Percentiles rank a stretch among this genome's conserved stretches.
phyloP scores from a whole-genome alignment of 441 rosid genomes.

The Croton setiger region DNA sequence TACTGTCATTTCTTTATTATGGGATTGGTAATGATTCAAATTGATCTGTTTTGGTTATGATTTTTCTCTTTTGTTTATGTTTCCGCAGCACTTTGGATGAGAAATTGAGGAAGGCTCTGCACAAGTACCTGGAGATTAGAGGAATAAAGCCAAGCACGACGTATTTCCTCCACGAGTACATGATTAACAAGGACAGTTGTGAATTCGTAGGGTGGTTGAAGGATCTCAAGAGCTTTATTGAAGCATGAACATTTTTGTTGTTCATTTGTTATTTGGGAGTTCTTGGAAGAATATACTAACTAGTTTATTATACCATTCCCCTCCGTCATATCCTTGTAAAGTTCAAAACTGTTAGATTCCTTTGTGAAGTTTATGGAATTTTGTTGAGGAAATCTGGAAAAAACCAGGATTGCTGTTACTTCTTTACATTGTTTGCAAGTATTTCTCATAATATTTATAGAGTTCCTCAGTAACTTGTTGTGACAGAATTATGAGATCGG shows the following conservation, averaged over 20 bases:
- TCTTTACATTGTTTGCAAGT: no score
- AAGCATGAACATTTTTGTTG: slow-evolving; percentile 26
- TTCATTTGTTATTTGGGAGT: background rate
- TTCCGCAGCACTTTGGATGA: background rate
- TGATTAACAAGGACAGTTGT: slow-evolving; percentile 75
- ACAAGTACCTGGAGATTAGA: slow-evolving; percentile 23
- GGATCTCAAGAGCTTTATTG: slow-evolving; percentile 60
- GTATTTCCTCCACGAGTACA: slow-evolving; percentile 82
- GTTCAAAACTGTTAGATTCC: background rate
- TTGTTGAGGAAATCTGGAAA: background rate
- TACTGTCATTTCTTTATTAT: background rate
- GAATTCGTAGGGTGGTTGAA: slow-evolving; percentile 67
- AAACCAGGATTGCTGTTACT: background rate
- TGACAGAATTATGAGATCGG: no score
- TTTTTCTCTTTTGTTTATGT: background rate
- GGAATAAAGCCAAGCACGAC: slow-evolving; percentile 75
- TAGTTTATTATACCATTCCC: background rate
- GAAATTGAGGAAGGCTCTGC: background rate
- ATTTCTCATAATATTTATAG: no score
- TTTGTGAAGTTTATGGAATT: background rate
- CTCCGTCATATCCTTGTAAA: background rate
- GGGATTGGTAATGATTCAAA: background rate
- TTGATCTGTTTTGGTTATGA: background rate
- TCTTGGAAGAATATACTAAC: background rate
- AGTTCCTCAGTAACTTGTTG: no score